A percentile compares a stretch with the other conserved stretches of the same genome.
Conservation (phyloP, 129 eudicot species). For the carrot (Daucus carota) region DH1_v3.0 NC_030383.2:1118001-1118500, state of each 20-base stretch:
- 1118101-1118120: no score
- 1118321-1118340: not conserved
- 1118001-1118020: not conserved
- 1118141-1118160: no score
- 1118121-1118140: no score
- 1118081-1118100: not conserved
- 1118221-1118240: not conserved
- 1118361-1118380: not conserved
- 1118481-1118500: not conserved
- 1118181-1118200: no score
- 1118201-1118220: not conserved
- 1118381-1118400: not conserved
- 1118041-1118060: not conserved
- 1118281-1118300: not conserved
- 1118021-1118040: not conserved
- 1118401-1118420: constrained; percentile 8
- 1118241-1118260: not conserved
- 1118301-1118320: not conserved
- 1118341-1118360: not conserved
- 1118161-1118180: no score
- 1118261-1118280: not conserved
- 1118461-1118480: no score
- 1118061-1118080: not conserved
- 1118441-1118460: not conserved
- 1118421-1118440: constrained; percentile 2